phyloP scores from a whole-genome alignment of 345 rosid species.

The Adansonia digitata region DNA sequence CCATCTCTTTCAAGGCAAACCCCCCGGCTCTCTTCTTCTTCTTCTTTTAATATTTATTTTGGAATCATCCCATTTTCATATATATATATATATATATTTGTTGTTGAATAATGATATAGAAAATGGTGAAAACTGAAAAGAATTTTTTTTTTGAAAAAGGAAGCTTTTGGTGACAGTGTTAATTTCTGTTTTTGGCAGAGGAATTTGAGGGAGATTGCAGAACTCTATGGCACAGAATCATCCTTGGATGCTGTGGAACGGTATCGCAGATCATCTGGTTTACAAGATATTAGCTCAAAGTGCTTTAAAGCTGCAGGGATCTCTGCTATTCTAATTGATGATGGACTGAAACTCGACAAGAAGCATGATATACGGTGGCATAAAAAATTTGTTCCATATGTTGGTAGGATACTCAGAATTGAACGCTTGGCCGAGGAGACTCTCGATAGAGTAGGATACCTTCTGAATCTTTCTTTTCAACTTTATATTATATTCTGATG shows the following conservation, averaged over 20 bases:
- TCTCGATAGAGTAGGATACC: slow-evolving; percentile 47
- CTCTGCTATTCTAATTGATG: slow-evolving; percentile 80
- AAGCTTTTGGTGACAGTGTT: neutral
- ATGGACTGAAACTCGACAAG: slow-evolving; percentile 77
- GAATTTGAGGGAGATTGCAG: slow-evolving; percentile 68
- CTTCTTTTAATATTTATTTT: neutral
- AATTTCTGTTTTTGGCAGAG: slow-evolving; percentile 41
- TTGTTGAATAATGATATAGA: neutral
- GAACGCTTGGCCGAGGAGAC: slow-evolving; percentile 82
- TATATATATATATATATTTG: no score
- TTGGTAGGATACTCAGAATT: slow-evolving; percentile 75
- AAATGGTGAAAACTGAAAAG: neutral
- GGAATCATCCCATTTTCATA: neutral
- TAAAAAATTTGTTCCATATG: slow-evolving; percentile 47
- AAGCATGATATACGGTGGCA: slow-evolving; percentile 75
- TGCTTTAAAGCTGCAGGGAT: slow-evolving; percentile 77
- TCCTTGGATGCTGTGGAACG: slow-evolving; percentile 60
- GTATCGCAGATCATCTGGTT: slow-evolving; percentile 53
- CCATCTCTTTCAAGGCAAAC: slow-evolving; percentile 78
- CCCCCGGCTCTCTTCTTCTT: neutral
- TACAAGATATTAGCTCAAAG: slow-evolving; percentile 42
- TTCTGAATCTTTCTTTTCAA: neutral
- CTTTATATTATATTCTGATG: neutral
- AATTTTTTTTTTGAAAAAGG: neutral
- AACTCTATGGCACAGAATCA: slow-evolving; percentile 62